Conservation (phyloP, 768 basidiomycete genomes). For the Pholiota molesta region DNA sequence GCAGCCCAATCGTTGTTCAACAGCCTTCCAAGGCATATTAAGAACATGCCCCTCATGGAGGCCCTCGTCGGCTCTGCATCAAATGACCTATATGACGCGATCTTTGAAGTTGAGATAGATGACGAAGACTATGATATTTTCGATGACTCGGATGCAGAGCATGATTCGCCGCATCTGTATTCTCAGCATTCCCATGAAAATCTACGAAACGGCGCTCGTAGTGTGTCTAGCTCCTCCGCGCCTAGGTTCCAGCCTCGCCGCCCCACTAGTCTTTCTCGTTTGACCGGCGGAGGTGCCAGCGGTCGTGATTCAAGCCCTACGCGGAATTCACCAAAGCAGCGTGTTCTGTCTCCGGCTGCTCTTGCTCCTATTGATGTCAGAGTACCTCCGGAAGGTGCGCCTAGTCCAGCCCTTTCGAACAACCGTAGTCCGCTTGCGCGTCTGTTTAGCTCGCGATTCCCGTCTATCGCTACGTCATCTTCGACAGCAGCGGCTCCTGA, state of each 20-base stretch:
- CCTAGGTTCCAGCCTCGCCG: conserved; percentile 27
- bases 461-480: conserved; percentile 11
- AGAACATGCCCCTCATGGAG: conserved; percentile 74
- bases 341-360: conserved; percentile 14
- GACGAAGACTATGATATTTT: conserved; percentile 52
- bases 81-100: conserved; percentile 72
- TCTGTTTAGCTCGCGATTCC: conserved; percentile 39
- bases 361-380: conserved; percentile 21
- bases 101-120: conserved; percentile 69
- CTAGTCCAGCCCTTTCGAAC: conserved; percentile 18
- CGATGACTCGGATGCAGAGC: conserved; percentile 46
- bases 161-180: conserved; percentile 41
- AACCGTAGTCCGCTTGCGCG: conserved; percentile 51
- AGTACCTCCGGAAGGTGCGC: conserved; percentile 18
- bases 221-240: conserved; percentile 21
- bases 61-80: conserved; percentile 73
- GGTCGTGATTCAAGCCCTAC: conserved; percentile 6
- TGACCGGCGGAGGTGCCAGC: neutral
- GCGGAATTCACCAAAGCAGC: conserved; percentile 27
- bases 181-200: conserved; percentile 44
- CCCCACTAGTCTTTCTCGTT: conserved; percentile 24
- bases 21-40: conserved; percentile 70
- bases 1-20: conserved; percentile 61
- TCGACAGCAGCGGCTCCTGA: conserved; percentile 11
- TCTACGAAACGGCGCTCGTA: conserved; percentile 18